These are phyloP conservation scores for Podila epigama DNA, from an alignment of 192 early-diverging fungal genomes.

Conservation along the genomic window DNA sequence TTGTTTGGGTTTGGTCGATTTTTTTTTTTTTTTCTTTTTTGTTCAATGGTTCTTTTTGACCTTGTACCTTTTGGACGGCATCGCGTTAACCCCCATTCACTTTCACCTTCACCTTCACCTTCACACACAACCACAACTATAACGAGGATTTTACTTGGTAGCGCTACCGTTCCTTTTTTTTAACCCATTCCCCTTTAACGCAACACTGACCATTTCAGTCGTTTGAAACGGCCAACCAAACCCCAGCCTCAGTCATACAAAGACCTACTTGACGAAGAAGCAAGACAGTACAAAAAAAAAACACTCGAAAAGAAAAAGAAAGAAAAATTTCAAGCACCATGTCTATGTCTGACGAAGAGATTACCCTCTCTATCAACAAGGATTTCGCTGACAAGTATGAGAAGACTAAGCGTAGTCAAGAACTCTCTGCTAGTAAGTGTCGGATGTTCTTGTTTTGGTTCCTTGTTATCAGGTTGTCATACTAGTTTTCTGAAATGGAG, in stretches of 20 bases:
- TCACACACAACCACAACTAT: neutral
- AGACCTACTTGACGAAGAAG: neutral
- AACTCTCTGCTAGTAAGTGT: conserved; percentile 65
- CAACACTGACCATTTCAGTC: neutral
- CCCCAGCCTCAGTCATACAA: neutral
- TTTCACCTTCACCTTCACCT: neutral
- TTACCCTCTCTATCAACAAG: conserved; percentile 53
- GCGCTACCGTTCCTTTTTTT: conserved; percentile 4
- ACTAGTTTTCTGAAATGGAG: no score
- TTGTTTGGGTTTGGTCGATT: conserved; percentile 1
- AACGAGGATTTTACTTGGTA: no score
- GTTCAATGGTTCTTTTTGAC: neutral
- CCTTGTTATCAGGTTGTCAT: no score
- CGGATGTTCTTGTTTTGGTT: conserved; percentile 7
- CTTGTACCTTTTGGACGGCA: no score
- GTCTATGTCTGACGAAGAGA: conserved; percentile 35
- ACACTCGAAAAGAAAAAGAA: no score
- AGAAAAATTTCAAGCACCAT: conserved; percentile 4
- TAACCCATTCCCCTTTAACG: neutral
- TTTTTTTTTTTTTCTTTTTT: conserved; percentile 22
- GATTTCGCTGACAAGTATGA: conserved; percentile 72
- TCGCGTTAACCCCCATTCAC: no score
- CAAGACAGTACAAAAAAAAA: no score
- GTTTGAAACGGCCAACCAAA: neutral
- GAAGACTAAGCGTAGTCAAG: conserved; percentile 68